Conservation (phyloP, 441 rosid species). For the Adansonia gregorii region DNA sequence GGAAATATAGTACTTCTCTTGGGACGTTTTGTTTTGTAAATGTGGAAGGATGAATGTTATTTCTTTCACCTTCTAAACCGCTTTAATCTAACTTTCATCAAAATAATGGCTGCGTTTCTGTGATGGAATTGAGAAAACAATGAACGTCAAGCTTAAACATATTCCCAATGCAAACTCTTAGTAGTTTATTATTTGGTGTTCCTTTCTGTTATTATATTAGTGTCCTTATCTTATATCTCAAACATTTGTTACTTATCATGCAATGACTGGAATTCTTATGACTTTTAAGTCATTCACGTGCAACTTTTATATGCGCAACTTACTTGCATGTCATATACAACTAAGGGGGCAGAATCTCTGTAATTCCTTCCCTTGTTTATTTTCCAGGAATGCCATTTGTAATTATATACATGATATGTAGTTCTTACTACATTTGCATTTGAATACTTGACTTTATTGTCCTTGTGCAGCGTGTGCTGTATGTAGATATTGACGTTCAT, state of each 20-base stretch:
- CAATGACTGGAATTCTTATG: background rate
- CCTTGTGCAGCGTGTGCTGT: conserved; percentile 75
- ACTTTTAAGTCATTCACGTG: background rate
- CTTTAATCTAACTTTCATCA: background rate
- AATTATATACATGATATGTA: background rate
- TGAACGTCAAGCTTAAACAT: background rate
- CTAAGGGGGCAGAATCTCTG: background rate
- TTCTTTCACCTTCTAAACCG: background rate
- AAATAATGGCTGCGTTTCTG: background rate
- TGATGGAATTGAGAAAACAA: background rate
- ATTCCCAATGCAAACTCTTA: background rate
- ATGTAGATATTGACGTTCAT: conserved; percentile 94
- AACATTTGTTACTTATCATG: background rate
- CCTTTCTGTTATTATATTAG: background rate
- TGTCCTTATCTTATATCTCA: background rate
- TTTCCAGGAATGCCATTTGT: background rate
- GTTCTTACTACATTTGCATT: background rate
- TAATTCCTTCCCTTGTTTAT: background rate
- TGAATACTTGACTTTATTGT: background rate
- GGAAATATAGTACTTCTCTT: conserved; percentile 14
- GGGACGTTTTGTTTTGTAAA: background rate
- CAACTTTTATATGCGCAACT: too few relatives aligned
- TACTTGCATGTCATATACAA: background rate
- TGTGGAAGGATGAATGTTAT: background rate
- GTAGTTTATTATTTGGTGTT: background rate